phyloP scores from a whole-genome alignment of 768 basidiomycete species.

The Pleurotus tuoliensis region DNA sequence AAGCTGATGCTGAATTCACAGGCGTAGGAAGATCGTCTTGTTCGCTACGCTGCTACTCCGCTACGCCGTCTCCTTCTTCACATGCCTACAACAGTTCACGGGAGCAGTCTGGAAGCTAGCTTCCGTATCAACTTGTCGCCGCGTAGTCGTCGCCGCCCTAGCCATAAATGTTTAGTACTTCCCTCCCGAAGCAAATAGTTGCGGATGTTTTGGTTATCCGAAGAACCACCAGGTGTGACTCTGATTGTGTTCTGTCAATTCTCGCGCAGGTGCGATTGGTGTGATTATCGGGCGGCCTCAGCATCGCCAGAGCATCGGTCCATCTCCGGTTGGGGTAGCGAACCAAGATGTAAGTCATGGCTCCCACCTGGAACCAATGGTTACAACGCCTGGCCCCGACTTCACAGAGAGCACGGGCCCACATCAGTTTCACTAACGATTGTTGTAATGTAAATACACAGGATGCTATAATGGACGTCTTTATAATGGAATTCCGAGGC shows the following conservation, averaged over 20 bases:
- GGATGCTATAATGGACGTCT: neutral
- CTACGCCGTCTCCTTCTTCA: neutral
- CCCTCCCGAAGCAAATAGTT: neutral
- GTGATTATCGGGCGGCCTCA: no score
- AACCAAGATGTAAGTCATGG: slow-evolving; percentile 4
- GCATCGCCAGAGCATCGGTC: neutral
- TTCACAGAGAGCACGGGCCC: neutral
- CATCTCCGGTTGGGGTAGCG: neutral
- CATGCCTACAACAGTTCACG: neutral
- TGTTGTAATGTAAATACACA: slow-evolving; percentile 3
- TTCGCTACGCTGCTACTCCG: neutral
- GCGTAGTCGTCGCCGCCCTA: neutral
- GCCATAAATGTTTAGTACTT: neutral
- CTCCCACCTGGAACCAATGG: no score
- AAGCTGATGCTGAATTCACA: slow-evolving; percentile 31
- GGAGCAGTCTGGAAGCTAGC: neutral
- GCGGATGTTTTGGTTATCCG: neutral
- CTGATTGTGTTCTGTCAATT: slow-evolving; percentile 3
- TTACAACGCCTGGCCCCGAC: no score
- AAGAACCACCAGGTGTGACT: neutral
- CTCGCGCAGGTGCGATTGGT: no score
- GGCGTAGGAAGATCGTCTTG: neutral
- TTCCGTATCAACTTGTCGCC: neutral
- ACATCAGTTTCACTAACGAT: slow-evolving; percentile 5
- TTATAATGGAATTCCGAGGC: slow-evolving; percentile 3